Base-by-base conservation (phyloP, 2,329 filamentous ascomycete species). In the Cephalotrichum gorgonifer region DNA sequence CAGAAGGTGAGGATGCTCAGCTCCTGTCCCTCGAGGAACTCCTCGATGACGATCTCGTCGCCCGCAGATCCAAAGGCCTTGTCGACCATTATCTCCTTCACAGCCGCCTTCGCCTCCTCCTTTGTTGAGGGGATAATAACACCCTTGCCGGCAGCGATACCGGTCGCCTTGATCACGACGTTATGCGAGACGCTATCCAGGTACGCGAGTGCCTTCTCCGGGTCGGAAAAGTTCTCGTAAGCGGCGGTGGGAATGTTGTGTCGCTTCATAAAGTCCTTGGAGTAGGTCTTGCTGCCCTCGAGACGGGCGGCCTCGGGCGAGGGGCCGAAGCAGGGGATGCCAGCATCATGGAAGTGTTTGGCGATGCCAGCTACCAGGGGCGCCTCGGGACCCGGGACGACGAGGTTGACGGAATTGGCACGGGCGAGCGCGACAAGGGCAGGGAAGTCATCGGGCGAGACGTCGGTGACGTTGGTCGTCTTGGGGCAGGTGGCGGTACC, bases 261-360 rank as follows among this genome's bases (percentile, higher is more conserved):
- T 55, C 84, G 82, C 66, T 86, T 84, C 93, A 97, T 98, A 63
- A 97, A 97, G 66, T 97, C 90, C 65, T 98, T 98, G 53, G 87
- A 89, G 66, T 94, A 97, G 11, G 91, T 87, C 74, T 98, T 98
- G 70, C 87, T 94, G 52, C 93, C 93, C 68, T 98, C 93, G 78
- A 98, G 88, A 42, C 79, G 78, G 17, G 93, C 90, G 22, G 93
- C 91, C 44, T 81, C 80, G 68, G 86, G 82, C 50, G 83, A 86
- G 5, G 93, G 93, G 2, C 91, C 93, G 61, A 96, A 97, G 66
- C 81, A 85, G 57, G 79, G 77, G 62, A 95, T 88, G 44, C 84
- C 83, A 45, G 78, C 83, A 47, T 68, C 64, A 54, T 79, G 75
- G 71, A 97, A 97, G 70, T 84, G 86, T 58, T 83, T 85, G 60